phyloP scores from a whole-genome alignment of 148 eudicot genomes.

The Bassia scoparia region DNA sequence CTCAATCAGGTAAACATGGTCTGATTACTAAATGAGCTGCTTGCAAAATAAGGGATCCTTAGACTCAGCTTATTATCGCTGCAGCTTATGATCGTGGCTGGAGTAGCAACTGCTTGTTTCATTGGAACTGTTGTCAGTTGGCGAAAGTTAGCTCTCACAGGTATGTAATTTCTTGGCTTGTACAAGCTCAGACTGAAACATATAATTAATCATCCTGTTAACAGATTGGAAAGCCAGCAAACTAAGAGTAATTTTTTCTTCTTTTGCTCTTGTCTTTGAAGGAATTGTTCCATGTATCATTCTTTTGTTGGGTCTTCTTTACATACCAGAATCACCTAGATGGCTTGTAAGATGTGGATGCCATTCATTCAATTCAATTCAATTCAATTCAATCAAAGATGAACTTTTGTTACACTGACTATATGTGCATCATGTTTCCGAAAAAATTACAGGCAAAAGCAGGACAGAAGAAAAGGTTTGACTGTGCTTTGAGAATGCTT shows the following conservation, averaged over 20 bases:
- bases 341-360: constrained; percentile 23
- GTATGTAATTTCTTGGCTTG: background rate
- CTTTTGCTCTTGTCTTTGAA: background rate
- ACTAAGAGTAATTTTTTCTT: background rate
- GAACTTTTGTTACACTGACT: background rate
- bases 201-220: too few species aligned
- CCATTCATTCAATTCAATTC: background rate
- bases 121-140: constrained; percentile 21
- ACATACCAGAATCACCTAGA: constrained; percentile 31
- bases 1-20: constrained; percentile 24
- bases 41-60: background rate
- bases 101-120: constrained; percentile 16
- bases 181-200: background rate
- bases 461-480: constrained; percentile 15
- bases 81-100: constrained; percentile 26
- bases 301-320: constrained; percentile 20
- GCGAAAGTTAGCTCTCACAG: constrained; percentile 25
- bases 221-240: background rate
- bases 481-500: constrained; percentile 21
- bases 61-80: background rate
- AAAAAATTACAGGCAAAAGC: constrained; percentile 22
- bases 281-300: constrained; percentile 22
- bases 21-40: background rate
- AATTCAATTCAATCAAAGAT: too few species aligned
- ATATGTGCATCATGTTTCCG: background rate